A percentile compares a stretch with the other conserved stretches of the same genome.
Conservation (phyloP, 768 basidiomycete species). For the Tulasnella sp. region DNA sequence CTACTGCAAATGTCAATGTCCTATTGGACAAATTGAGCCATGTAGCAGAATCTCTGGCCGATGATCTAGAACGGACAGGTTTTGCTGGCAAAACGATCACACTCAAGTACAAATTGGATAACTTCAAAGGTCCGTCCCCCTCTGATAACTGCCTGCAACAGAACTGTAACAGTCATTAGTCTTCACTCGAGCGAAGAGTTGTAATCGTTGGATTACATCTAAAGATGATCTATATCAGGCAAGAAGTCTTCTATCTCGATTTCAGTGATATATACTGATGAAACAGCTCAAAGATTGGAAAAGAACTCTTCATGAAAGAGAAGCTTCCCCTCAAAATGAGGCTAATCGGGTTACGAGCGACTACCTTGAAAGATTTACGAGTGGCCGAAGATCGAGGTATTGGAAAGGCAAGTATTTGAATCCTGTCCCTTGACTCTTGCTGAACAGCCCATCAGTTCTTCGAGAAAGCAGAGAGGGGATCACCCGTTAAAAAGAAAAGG, state of each 20-base stretch:
- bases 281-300: conserved; percentile 48
- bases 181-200: conserved; percentile 72
- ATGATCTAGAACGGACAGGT: conserved; percentile 61
- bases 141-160: not conserved
- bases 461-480: conserved; percentile 28
- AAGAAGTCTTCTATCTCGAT: conserved; percentile 21
- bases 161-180: conserved; percentile 29
- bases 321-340: conserved; percentile 66
- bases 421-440: not conserved
- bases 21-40: conserved; percentile 69
- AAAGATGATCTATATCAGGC: conserved; percentile 69
- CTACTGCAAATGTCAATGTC: conserved; percentile 47
- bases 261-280: conserved; percentile 14
- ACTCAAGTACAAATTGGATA: conserved; percentile 85
- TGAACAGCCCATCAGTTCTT: conserved; percentile 41
- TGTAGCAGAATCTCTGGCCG: conserved; percentile 66
- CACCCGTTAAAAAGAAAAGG: conserved; percentile 27
- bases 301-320: conserved; percentile 68
- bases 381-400: conserved; percentile 43
- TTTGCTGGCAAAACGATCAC: conserved; percentile 86
- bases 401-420: conserved; percentile 41
- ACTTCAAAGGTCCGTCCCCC: conserved; percentile 52
- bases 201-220: conserved; percentile 59
- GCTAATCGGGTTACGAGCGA: conserved; percentile 77
- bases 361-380: conserved; percentile 75